Evolutionary conservation across 768 basidiomycete species (phyloP).

Genomic region (Arthromyces matolae): DNA sequence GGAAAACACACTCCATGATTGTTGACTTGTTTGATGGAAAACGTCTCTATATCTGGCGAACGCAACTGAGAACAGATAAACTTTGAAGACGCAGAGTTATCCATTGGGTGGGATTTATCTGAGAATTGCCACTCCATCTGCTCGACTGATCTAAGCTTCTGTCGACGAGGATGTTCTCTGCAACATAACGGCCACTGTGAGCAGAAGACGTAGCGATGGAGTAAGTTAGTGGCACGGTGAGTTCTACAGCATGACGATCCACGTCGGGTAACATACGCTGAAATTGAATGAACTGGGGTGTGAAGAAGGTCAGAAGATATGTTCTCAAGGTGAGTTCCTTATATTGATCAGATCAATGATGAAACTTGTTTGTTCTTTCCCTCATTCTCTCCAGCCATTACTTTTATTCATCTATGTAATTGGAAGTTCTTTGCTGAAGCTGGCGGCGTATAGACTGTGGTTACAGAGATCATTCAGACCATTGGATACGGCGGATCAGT

Average conservation of each 20-base stretch:
- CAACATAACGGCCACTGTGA: slow-evolving; percentile 65
- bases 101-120: slow-evolving; percentile 64
- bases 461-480: too few relatives aligned
- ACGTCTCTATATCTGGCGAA: too few relatives aligned
- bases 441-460: too few relatives aligned
- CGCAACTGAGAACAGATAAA: slow-evolving; percentile 63
- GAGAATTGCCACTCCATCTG: slow-evolving; percentile 72
- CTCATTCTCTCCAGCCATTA: too few relatives aligned
- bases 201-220: slow-evolving; percentile 60
- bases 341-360: too few relatives aligned
- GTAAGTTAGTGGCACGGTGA: slow-evolving; percentile 37
- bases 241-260: slow-evolving; percentile 4
- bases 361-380: too few relatives aligned
- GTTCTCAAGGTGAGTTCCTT: background rate
- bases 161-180: slow-evolving; percentile 68
- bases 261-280: slow-evolving; percentile 8
- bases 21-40: slow-evolving; percentile 55
- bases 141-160: slow-evolving; percentile 60
- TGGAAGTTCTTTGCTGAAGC: too few relatives aligned
- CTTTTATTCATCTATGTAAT: too few relatives aligned
- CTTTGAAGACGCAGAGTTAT: slow-evolving; percentile 61
- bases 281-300: background rate
- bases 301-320: background rate
- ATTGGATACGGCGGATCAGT: too few relatives aligned
- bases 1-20: slow-evolving; percentile 55